phyloP scores from a whole-genome alignment of 768 basidiomycete species.

The Obba rivulosa region DNA sequence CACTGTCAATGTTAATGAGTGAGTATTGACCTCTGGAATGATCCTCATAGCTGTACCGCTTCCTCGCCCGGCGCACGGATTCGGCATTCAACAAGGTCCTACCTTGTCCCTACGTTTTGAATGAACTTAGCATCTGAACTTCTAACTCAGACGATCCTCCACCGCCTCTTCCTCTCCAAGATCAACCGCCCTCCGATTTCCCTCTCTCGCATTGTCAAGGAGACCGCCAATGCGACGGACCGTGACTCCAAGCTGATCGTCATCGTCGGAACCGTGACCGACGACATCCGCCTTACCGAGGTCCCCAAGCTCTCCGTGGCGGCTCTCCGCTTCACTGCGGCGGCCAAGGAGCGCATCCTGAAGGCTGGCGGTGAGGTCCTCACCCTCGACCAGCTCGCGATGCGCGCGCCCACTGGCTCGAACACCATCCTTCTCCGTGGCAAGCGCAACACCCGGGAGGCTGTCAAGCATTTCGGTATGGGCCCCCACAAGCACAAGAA shows the following conservation, averaged over 20 bases:
- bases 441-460: conserved; percentile 89
- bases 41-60: conserved; percentile 85
- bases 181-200: conserved; percentile 96
- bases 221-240: conserved; percentile 63
- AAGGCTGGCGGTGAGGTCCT: conserved; percentile 92
- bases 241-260: conserved; percentile 82
- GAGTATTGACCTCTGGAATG: too few species aligned
- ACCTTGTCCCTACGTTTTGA: conserved; percentile 4
- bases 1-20: neutral
- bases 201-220: conserved; percentile 85
- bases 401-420: conserved; percentile 89
- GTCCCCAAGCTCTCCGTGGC: conserved; percentile 91
- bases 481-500: conserved; percentile 99
- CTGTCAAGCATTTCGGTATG: conserved; percentile 98
- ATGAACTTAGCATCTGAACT: neutral
- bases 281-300: conserved; percentile 82
- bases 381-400: conserved; percentile 95
- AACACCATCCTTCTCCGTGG: conserved; percentile 95
- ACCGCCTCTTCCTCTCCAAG: conserved; percentile 95
- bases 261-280: conserved; percentile 87
- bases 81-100: conserved; percentile 90
- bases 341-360: conserved; percentile 91
- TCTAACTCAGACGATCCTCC: conserved; percentile 75
- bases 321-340: conserved; percentile 90
- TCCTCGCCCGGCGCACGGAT: conserved; percentile 96